phyloP scores from a whole-genome alignment of 805 yeast genomes.

The Hanseniaspora meyeri region DNA sequence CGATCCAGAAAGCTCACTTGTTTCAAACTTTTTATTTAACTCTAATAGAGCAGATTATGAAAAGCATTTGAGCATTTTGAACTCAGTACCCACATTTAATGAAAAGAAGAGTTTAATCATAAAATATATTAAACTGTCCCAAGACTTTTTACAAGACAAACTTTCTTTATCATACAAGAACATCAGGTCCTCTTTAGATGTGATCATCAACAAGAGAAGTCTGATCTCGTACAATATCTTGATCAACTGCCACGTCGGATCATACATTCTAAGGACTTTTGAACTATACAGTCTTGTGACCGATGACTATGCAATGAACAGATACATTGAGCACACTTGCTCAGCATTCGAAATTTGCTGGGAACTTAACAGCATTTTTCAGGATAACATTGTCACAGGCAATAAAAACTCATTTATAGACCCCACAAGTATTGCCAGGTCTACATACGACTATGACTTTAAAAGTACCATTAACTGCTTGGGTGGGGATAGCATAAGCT shows the following conservation, averaged over 20 bases:
- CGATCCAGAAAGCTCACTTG: not conserved
- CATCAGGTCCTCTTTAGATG: not conserved
- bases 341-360: constrained; percentile 8
- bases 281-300: constrained; percentile 7
- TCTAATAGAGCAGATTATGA: not conserved
- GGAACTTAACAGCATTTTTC: not conserved
- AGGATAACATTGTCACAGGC: not conserved
- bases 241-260: constrained; percentile 4
- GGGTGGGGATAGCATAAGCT: constrained; percentile 9
- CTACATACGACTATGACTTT: constrained; percentile 4
- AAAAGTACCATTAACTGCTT: not conserved
- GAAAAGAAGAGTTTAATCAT: constrained; percentile 1
- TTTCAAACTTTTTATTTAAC: not conserved
- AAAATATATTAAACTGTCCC: not conserved
- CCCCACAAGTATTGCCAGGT: not conserved
- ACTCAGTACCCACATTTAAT: not conserved
- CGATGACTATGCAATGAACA: not conserved
- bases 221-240: not conserved
- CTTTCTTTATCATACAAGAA: not conserved
- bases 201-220: not conserved
- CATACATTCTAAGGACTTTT: not conserved
- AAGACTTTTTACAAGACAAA: not conserved
- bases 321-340: constrained; percentile 6
- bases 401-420: not conserved
- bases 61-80: not conserved